Evolutionary conservation across 805 yeast species (phyloP).

Genomic region (Yamadazyma phyllophila): DNA sequence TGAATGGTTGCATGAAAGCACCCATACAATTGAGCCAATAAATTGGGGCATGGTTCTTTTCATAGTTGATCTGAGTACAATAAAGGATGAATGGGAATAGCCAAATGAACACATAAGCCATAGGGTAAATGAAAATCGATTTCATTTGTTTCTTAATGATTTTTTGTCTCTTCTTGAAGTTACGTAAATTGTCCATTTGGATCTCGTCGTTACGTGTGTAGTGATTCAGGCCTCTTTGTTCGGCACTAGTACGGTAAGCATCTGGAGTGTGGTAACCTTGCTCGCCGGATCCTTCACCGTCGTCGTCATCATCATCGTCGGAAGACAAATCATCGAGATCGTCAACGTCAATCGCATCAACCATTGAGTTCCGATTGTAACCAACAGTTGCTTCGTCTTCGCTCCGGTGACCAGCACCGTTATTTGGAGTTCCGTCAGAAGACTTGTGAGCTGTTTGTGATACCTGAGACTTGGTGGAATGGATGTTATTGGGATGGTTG

Average conservation of each 20-base stretch:
- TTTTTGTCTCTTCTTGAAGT: constrained; percentile 60
- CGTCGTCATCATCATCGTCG: constrained; percentile 22
- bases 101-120: constrained; percentile 81
- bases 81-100: constrained; percentile 71
- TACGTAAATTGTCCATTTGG: constrained; percentile 59
- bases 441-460: neutral
- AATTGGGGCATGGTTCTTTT: constrained; percentile 47
- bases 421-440: neutral
- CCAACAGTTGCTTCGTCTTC: constrained; percentile 5
- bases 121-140: constrained; percentile 78
- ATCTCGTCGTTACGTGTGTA: constrained; percentile 26
- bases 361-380: neutral
- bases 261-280: constrained; percentile 16
- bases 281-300: constrained; percentile 17
- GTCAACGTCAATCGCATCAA: constrained; percentile 16
- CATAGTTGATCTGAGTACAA: constrained; percentile 52
- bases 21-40: constrained; percentile 64
- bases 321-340: constrained; percentile 23
- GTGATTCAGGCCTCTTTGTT: neutral
- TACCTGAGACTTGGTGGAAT: neutral
- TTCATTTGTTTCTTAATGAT: constrained; percentile 76
- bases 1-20: constrained; percentile 78
- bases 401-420: neutral
- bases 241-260: constrained; percentile 13
- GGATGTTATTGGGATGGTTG: neutral